These are phyloP conservation scores for Dendrocalamus latiflorus DNA, from an alignment of 202 grass and related monocot genomes.

Conservation along the genomic window DNA sequence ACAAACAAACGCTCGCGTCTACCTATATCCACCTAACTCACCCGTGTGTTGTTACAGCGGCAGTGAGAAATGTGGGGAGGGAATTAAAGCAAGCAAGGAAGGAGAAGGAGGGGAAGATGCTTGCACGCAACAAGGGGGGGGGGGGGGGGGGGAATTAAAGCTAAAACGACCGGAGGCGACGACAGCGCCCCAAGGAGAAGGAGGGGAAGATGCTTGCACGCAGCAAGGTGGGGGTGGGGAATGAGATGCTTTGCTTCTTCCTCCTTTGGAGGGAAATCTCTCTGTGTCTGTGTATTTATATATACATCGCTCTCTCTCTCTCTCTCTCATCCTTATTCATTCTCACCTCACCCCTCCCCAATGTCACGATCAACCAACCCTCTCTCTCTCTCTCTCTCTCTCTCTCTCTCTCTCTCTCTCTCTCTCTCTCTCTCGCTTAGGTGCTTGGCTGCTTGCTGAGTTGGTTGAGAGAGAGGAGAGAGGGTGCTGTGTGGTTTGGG, in stretches of 20 bases:
- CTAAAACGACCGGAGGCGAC: neutral
- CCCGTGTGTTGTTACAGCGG: conserved; percentile 8
- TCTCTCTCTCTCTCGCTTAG: neutral
- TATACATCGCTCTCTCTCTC: neutral
- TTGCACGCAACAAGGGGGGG: conserved; percentile 56
- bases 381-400: too few relatives aligned
- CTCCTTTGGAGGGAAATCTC: conserved; percentile 48
- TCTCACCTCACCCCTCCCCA: too few relatives aligned
- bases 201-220: too few relatives aligned
- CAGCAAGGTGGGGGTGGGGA: neutral
- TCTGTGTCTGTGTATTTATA: neutral
- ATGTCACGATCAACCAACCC: too few relatives aligned
- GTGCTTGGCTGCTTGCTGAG: too few relatives aligned
- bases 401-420: neutral
- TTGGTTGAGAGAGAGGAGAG: neutral
- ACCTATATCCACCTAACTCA: neutral
- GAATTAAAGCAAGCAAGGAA: too few relatives aligned
- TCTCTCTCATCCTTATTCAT: neutral
- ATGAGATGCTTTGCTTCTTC: conserved; percentile 78
- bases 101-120: conserved; percentile 42
- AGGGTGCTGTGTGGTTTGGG: conserved; percentile 4
- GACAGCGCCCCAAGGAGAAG: too few relatives aligned
- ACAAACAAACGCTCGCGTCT: neutral
- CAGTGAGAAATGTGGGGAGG: conserved; percentile 14
- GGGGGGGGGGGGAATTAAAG: conserved; percentile 21